A percentile compares a stretch with the other conserved stretches of the same genome.
phyloP scores from a whole-genome alignment of 371 early-diverging fungal species.

The Mycotypha africana region DNA sequence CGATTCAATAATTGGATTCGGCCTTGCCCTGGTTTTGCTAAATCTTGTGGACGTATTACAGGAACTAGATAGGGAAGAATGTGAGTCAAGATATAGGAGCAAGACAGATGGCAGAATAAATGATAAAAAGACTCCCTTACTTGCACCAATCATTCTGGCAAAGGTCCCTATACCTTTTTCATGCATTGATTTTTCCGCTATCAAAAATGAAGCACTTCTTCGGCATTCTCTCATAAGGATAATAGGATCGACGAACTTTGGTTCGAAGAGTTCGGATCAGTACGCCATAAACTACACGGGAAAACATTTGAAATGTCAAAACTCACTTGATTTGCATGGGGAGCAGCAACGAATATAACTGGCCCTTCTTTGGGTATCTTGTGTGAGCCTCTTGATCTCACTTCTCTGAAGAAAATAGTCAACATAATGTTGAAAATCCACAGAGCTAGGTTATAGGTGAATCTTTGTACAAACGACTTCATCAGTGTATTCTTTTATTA shows the following conservation, averaged over 20 bases:
- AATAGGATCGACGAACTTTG: conserved; percentile 88
- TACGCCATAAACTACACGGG: too few relatives aligned
- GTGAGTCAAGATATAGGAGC: background rate
- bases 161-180: conserved; percentile 75
- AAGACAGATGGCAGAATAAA: conserved; percentile 7
- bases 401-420: conserved; percentile 82
- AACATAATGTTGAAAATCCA: conserved; percentile 55
- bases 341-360: conserved; percentile 89
- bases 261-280: too few relatives aligned
- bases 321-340: conserved; percentile 90
- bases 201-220: conserved; percentile 74
- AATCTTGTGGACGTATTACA: conserved; percentile 87
- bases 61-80: conserved; percentile 49
- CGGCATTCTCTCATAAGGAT: conserved; percentile 72
- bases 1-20: conserved; percentile 57
- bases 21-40: conserved; percentile 66
- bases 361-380: conserved; percentile 81
- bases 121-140: conserved; percentile 23
- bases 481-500: background rate
- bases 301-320: background rate
- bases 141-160: conserved; percentile 63
- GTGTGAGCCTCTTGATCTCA: conserved; percentile 78
- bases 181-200: conserved; percentile 84
- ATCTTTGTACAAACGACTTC: conserved; percentile 1
- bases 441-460: conserved; percentile 45